Percentiles rank a stretch among this genome's conserved stretches.
phyloP scores from a whole-genome alignment of 441 rosid genomes.

The Eruca vesicaria region DNA sequence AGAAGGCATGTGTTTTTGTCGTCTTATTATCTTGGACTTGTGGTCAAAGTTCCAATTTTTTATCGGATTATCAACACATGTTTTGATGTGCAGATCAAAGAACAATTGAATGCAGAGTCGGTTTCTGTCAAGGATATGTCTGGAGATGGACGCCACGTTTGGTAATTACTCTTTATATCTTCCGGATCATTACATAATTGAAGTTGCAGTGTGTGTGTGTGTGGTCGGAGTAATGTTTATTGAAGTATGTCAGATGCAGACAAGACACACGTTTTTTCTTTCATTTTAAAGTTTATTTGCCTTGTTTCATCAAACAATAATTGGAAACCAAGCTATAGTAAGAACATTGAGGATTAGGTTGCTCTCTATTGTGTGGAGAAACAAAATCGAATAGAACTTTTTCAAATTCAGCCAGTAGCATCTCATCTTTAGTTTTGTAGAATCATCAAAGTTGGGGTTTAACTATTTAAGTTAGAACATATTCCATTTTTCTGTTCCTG shows the following conservation, averaged over 20 bases:
- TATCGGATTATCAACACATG: not conserved
- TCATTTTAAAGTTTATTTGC: not conserved
- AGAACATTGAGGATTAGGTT: not conserved
- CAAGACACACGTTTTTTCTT: not conserved
- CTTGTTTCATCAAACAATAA: not conserved
- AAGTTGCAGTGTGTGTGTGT: not conserved
- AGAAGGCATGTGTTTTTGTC: not conserved
- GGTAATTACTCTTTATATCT: constrained; percentile 39
- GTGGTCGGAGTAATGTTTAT: not conserved
- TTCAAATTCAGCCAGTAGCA: not conserved
- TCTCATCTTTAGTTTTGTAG: not conserved
- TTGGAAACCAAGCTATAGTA: not conserved
- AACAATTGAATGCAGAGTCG: constrained; percentile 72
- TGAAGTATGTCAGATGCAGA: not conserved
- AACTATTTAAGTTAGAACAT: not conserved
- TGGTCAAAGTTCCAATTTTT: not conserved
- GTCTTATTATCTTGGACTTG: not conserved
- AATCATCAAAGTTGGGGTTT: not conserved
- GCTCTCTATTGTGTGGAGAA: not conserved
- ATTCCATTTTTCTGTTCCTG: not conserved
- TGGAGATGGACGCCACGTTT: constrained; percentile 95
- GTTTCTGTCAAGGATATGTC: constrained; percentile 80
- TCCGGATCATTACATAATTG: not conserved
- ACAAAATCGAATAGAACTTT: not conserved
- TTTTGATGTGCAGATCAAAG: constrained; percentile 64